These are phyloP conservation scores for Scheffersomyces insectosa DNA, from an alignment of 1,139 yeast genomes.

Conservation along the genomic window DNA sequence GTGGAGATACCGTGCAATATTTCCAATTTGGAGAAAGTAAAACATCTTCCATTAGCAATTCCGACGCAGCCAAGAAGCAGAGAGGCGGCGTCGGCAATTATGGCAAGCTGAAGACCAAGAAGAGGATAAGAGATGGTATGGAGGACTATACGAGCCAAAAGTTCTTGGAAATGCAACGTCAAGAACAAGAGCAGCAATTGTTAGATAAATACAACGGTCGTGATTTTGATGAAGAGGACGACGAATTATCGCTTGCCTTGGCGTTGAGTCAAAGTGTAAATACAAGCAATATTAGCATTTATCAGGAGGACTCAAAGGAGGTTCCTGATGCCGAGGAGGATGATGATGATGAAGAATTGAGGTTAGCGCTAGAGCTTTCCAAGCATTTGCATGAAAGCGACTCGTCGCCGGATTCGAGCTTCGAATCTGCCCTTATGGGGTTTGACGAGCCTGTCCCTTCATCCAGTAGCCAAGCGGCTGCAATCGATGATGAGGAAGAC, in stretches of 20 bases:
- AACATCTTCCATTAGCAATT: slow-evolving; percentile 6
- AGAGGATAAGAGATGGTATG: slow-evolving; percentile 33
- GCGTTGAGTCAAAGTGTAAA: slow-evolving; percentile 49
- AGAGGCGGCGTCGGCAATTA: slow-evolving; percentile 19
- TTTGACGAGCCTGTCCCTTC: not conserved
- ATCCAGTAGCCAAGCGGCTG: slow-evolving; percentile 1
- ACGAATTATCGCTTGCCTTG: slow-evolving; percentile 51
- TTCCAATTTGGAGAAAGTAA: slow-evolving; percentile 55
- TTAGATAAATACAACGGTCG: slow-evolving; percentile 50
- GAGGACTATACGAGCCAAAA: slow-evolving; percentile 35
- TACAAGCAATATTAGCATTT: slow-evolving; percentile 1
- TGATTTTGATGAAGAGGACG: slow-evolving; percentile 38
- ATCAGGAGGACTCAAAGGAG: not conserved
- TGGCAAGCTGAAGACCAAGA: slow-evolving; percentile 20
- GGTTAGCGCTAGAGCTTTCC: slow-evolving; percentile 20
- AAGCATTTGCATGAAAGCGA: slow-evolving; percentile 6
- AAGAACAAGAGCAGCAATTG: slow-evolving; percentile 22
- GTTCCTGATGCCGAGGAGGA: not conserved
- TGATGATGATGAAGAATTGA: slow-evolving; percentile 25
- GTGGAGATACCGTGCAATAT: slow-evolving; percentile 60
- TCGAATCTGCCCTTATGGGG: too few species aligned
- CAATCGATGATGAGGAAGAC: slow-evolving; percentile 8
- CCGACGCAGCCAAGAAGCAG: slow-evolving; percentile 12
- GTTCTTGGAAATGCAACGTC: slow-evolving; percentile 12
- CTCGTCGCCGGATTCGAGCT: not conserved